Percentiles rank a stretch among this genome's conserved stretches.
phyloP scores from a whole-genome alignment of 352 stramenopile genomes.

The Phytophthora pinifolia region DNA sequence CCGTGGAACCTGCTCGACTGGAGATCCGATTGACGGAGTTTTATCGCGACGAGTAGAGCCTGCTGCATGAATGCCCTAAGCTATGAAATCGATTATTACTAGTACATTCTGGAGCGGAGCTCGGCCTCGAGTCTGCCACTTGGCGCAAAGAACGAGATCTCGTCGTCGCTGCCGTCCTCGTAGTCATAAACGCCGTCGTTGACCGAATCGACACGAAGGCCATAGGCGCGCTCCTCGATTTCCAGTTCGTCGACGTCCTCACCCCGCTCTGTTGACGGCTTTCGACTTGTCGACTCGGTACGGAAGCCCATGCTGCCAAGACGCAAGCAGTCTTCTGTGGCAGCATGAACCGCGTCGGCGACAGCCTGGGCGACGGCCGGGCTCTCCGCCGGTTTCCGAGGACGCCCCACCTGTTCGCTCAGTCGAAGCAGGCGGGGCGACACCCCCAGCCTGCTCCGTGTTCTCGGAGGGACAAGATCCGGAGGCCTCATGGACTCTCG shows the following conservation, averaged over 20 bases:
- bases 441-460: slow-evolving; percentile 28
- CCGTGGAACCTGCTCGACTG: slow-evolving; percentile 47
- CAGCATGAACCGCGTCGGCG: slow-evolving; percentile 20
- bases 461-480: slow-evolving; percentile 17
- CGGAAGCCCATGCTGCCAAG: slow-evolving; percentile 9
- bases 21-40: slow-evolving; percentile 61
- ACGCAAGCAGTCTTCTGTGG: slow-evolving; percentile 21
- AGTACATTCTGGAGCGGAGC: slow-evolving; percentile 9
- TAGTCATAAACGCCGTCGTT: neutral
- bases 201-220: slow-evolving; percentile 7
- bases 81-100: neutral
- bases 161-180: slow-evolving; percentile 17
- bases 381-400: slow-evolving; percentile 6
- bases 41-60: slow-evolving; percentile 32
- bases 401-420: slow-evolving; percentile 37
- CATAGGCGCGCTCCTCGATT: slow-evolving; percentile 3
- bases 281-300: slow-evolving; percentile 9
- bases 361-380: slow-evolving; percentile 13
- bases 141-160: slow-evolving; percentile 18
- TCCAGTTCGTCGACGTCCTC: slow-evolving; percentile 8
- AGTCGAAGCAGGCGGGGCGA: slow-evolving; percentile 47
- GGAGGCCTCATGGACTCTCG: slow-evolving; percentile 27
- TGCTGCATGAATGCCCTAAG: neutral
- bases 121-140: slow-evolving; percentile 11
- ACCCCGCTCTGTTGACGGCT: neutral